Evolutionary conservation across 2,329 filamentous ascomycete species (phyloP), one percentile per base, ranked within the genome.

Genomic region (Diaporthe aspalathi): DNA sequence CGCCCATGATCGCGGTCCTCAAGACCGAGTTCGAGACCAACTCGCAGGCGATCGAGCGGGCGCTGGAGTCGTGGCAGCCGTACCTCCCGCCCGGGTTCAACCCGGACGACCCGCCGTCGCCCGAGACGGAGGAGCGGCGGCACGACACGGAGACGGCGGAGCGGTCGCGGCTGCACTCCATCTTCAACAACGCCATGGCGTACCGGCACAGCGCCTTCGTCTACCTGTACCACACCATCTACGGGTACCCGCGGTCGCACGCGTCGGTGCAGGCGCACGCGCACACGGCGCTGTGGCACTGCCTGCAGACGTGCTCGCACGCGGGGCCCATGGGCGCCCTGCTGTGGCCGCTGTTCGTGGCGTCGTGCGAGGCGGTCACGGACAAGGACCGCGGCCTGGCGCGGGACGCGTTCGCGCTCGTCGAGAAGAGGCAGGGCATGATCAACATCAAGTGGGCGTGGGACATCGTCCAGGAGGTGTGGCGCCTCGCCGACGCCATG

Each of bases 341-440:
- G 45, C 82, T 92, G 2, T 91, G 89, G 88, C 90, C 90, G 1
- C 80, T 91, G 2, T 92, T 92, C 75, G 88, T 90, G 12, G 87
- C 89, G 2, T 85, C 88, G 1, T 91, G 89, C 76, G 90, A 92
- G 77, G 89, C 89, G 0, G 80, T 83, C 11, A 82, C 77, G 20
- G 75, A 78, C 1, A 81, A 80, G 11, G 89, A 92, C 76, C 81
- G 89, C 20, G 81, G 81, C 7, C 79, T 88, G 22, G 88, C 89
- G 5, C 78, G 82, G 32, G 81, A 81, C 68, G 82, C 87, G 0
- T 91, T 91, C 75, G 77, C 79, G 5, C 86, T 85, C 6, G 83
- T 90, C 11, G 85, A 87, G 71, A 83, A 81, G 67, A 81, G 89
- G 22, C 90, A 91, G 77, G 89, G 90, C 24, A 91, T 91, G 90